Evolutionary conservation across 2,329 filamentous ascomycete genomes (phyloP).

Genomic region (Talaromyces funiculosus): DNA sequence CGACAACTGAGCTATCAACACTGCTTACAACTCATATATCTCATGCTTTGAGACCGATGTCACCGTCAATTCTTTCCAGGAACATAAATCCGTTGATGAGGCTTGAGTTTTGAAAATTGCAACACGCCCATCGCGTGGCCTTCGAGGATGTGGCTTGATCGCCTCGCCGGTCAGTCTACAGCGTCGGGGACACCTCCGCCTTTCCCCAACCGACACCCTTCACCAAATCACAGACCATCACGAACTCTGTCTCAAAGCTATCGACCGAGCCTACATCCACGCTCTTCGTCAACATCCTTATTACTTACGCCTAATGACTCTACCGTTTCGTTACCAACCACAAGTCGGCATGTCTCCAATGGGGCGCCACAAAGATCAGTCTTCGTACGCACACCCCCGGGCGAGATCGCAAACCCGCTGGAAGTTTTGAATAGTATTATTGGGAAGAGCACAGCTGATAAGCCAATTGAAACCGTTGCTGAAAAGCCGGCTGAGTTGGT

Average conservation of each 20-base stretch:
- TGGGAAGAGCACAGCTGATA: slow-evolving; percentile 32
- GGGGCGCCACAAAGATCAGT: slow-evolving; percentile 61
- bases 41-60: not conserved
- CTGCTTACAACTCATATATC: not conserved
- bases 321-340: slow-evolving; percentile 65
- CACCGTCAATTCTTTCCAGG: too few species aligned
- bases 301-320: slow-evolving; percentile 67
- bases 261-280: slow-evolving; percentile 61
- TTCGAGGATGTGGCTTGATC: slow-evolving; percentile 77
- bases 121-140: slow-evolving; percentile 6
- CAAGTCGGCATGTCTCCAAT: slow-evolving; percentile 56
- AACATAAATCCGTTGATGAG: too few species aligned
- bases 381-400: slow-evolving; percentile 44
- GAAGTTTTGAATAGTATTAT: slow-evolving; percentile 61
- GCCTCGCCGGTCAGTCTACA: slow-evolving; percentile 67
- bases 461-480: slow-evolving; percentile 9
- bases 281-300: slow-evolving; percentile 74
- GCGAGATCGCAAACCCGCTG: slow-evolving; percentile 61
- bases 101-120: too few species aligned
- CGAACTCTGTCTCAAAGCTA: slow-evolving; percentile 65
- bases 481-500: slow-evolving; percentile 46
- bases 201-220: slow-evolving; percentile 63
- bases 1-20: not conserved
- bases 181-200: slow-evolving; percentile 58
- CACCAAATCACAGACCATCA: slow-evolving; percentile 61